Evolutionary conservation across 164 flowering plant genomes (phyloP).

Genomic region (Umbellularia californica): DNA sequence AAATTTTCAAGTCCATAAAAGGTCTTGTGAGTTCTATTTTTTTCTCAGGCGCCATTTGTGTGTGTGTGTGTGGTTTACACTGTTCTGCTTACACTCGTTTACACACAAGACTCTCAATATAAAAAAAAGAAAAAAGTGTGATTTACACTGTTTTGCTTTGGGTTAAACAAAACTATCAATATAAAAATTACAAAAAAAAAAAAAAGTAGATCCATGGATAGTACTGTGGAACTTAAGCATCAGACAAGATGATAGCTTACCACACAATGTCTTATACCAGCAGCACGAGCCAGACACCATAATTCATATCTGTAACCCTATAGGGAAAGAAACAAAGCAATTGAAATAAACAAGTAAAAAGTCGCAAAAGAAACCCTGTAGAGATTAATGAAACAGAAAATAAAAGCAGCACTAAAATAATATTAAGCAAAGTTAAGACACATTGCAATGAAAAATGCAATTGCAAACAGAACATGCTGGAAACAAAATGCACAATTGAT

Average conservation of each 20-base stretch:
- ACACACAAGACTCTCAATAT: too few species aligned
- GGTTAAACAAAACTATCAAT: neutral
- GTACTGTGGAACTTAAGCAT: too few species aligned
- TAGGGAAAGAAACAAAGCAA: neutral
- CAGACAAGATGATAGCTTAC: conserved; percentile 14
- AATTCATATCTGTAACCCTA: conserved; percentile 90
- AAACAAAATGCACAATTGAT: neutral
- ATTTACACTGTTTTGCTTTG: neutral
- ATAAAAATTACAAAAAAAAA: too few species aligned
- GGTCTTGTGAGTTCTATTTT: neutral
- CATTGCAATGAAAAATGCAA: neutral
- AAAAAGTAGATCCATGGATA: too few species aligned
- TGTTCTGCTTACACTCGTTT: too few species aligned
- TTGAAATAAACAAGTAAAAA: neutral
- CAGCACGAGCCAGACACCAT: conserved; percentile 97
- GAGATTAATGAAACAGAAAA: neutral
- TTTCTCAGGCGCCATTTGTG: neutral
- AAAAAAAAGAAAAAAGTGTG: too few species aligned
- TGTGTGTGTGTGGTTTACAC: too few species aligned
- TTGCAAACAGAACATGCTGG: neutral
- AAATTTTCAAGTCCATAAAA: neutral
- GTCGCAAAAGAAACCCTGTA: neutral
- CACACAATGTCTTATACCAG: conserved; percentile 87
- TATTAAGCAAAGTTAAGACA: neutral
- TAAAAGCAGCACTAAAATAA: neutral